Evolutionary conservation across 228 moss, liverwort and hornwort species (phyloP).

Genomic region (Sphagnum fallax): DNA sequence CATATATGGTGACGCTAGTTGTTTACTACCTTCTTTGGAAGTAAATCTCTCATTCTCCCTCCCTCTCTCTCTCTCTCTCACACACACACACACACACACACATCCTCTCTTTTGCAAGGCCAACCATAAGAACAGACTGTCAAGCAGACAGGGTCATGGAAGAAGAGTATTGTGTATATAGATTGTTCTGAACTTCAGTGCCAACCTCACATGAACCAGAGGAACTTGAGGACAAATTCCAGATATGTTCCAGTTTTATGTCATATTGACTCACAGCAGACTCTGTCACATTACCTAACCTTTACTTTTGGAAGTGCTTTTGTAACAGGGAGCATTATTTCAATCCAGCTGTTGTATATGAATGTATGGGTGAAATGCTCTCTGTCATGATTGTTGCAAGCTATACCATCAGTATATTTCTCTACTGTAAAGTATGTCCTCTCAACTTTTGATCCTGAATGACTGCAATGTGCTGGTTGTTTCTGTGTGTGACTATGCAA

Average conservation of each 20-base stretch:
- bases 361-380: constrained; percentile 55
- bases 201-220: too few species aligned
- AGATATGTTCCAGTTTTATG: too few species aligned
- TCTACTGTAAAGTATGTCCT: constrained; percentile 54
- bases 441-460: neutral
- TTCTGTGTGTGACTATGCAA: neutral
- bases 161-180: too few species aligned
- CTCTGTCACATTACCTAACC: too few species aligned
- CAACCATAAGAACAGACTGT: neutral
- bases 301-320: neutral
- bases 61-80: too few species aligned
- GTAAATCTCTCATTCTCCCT: constrained; percentile 11
- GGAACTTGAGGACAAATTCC: too few species aligned
- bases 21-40: constrained; percentile 62
- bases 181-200: too few species aligned
- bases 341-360: constrained; percentile 55
- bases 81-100: too few species aligned
- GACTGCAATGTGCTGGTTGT: neutral
- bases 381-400: constrained; percentile 41
- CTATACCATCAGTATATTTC: constrained; percentile 33
- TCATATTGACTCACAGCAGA: too few species aligned
- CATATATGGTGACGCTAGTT: constrained; percentile 54
- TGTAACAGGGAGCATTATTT: constrained; percentile 43
- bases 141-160: too few species aligned
- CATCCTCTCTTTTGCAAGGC: neutral